Percentiles rank a stretch among this genome's conserved stretches.
These are phyloP conservation scores for Colletotrichum filicis DNA, from an alignment of 2,329 filamentous ascomycete genomes.

Conservation along the genomic window DNA sequence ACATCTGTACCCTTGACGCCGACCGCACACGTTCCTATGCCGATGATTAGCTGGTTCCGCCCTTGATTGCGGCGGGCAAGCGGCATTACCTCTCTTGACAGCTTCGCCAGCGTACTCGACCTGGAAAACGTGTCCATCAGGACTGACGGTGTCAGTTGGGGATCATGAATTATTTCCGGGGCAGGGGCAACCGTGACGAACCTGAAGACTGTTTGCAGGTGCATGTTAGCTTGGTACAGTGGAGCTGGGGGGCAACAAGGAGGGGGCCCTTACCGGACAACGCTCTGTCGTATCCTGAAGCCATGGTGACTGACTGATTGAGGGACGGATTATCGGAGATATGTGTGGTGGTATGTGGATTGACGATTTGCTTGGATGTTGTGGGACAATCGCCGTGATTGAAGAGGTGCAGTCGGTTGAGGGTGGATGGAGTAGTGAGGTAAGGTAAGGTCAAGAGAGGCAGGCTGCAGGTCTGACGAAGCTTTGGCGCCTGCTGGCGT, in stretches of 20 bases:
- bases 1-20: conserved; percentile 96
- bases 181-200: conserved; percentile 51
- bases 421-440: conserved; percentile 31
- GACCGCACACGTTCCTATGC: conserved; percentile 91
- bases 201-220: conserved; percentile 79
- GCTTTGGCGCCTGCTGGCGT: conserved; percentile 38
- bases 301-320: conserved; percentile 62
- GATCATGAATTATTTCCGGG: conserved; percentile 19
- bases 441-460: conserved; percentile 19
- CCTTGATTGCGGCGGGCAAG: conserved; percentile 24
- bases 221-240: conserved; percentile 51
- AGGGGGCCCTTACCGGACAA: conserved; percentile 82
- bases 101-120: conserved; percentile 99
- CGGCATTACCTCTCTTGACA: conserved; percentile 87
- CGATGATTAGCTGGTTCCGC: conserved; percentile 39
- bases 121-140: conserved; percentile 99
- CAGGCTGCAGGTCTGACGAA: conserved; percentile 46
- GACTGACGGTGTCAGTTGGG: conserved; percentile 72
- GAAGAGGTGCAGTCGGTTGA: conserved; percentile 31
- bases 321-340: conserved; percentile 25
- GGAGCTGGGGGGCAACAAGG: conserved; percentile 43
- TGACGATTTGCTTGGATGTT: conserved; percentile 13
- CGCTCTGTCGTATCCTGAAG: conserved; percentile 98
- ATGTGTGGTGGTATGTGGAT: not conserved
- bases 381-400: conserved; percentile 27